Conservation (phyloP, 1,284 basidiomycete genomes). For the Trichosporon coremiiforme region DNA sequence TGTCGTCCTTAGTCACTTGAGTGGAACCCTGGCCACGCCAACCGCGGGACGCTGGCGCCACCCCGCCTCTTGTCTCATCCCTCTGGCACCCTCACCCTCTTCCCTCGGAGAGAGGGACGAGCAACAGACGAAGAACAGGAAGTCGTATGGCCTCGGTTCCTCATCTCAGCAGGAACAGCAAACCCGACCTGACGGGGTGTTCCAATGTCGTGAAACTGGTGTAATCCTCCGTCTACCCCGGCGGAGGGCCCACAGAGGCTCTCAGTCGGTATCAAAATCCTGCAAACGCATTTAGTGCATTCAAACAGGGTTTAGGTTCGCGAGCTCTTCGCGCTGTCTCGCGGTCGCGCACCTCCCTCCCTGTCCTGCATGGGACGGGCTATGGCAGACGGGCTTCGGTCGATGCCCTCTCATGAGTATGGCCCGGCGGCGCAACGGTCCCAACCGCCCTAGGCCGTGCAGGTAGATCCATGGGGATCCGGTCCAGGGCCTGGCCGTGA, state of each 20-base stretch:
- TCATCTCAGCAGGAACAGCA: too few species aligned
- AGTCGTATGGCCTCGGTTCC: neutral
- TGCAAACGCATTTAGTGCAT: slow-evolving; percentile 8
- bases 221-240: neutral
- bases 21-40: neutral
- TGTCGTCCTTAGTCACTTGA: neutral
- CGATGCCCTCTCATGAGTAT: neutral
- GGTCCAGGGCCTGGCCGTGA: slow-evolving; percentile 4
- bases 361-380: neutral
- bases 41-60: slow-evolving; percentile 7
- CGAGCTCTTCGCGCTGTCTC: neutral
- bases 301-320: slow-evolving; percentile 19
- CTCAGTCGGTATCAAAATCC: slow-evolving; percentile 9
- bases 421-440: neutral
- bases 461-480: neutral
- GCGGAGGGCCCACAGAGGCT: neutral
- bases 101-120: too few species aligned
- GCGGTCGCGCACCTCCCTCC: neutral
- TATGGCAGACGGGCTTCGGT: neutral
- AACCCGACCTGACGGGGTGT: neutral
- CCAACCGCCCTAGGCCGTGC: neutral
- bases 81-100: neutral
- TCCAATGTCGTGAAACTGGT: neutral
- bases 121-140: too few species aligned
- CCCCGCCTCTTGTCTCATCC: neutral